Conservation (phyloP, 2,329 filamentous ascomycete genomes). For the Apiospora rasikravindrae region DNA sequence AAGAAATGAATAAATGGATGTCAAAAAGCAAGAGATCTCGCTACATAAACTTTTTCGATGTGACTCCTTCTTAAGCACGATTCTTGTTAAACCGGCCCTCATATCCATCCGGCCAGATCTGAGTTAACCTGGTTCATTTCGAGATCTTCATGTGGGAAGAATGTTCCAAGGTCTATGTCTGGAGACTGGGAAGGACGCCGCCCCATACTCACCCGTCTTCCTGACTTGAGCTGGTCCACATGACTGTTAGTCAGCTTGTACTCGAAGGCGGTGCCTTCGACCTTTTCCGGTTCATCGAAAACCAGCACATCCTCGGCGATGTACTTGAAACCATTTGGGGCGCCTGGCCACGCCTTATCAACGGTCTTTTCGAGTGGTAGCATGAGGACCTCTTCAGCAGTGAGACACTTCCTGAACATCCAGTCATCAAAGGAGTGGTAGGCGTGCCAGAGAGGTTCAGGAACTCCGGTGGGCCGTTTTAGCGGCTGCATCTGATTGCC, state of each 20-base stretch:
- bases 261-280: constrained; percentile 13
- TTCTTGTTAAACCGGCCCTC: not conserved
- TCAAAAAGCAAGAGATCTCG: not conserved
- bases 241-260: constrained; percentile 1
- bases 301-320: constrained; percentile 10
- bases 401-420: constrained; percentile 16
- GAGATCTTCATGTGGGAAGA: not conserved
- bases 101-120: not conserved
- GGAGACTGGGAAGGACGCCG: not conserved
- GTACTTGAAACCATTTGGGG: constrained; percentile 13
- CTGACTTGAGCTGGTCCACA: constrained; percentile 2
- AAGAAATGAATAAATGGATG: not conserved
- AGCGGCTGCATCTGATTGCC: not conserved
- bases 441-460: constrained; percentile 17
- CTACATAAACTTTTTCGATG: not conserved
- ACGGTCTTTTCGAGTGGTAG: constrained; percentile 9
- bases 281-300: constrained; percentile 4
- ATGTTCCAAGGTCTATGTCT: not conserved
- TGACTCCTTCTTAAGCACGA: no score
- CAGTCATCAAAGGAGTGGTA: constrained; percentile 19
- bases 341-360: constrained; percentile 7
- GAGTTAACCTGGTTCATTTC: not conserved
- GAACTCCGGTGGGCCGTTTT: not conserved
- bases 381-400: constrained; percentile 2
- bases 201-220: constrained; percentile 5